Evolutionary conservation across 805 yeast genomes (phyloP).

Genomic region (Candida hispaniensis): DNA sequence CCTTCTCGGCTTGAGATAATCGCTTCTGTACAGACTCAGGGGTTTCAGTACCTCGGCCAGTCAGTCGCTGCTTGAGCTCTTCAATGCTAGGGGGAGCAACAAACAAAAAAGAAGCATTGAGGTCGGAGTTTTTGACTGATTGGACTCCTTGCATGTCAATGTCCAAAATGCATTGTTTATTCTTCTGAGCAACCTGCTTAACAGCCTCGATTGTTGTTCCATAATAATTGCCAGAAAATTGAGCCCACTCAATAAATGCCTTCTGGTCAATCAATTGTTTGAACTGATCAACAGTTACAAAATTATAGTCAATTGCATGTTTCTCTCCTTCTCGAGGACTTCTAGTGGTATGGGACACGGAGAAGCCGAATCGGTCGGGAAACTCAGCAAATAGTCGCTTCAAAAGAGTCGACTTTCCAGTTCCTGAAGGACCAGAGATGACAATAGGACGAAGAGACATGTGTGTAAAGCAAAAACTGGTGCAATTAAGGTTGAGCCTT

Average conservation of each 20-base stretch:
- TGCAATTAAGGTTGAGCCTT: too few relatives aligned
- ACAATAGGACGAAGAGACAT: slow-evolving; percentile 67
- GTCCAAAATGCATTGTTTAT: slow-evolving; percentile 81
- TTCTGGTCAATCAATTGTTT: slow-evolving; percentile 58
- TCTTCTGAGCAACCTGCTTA: slow-evolving; percentile 45
- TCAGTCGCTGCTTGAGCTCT: slow-evolving; percentile 59
- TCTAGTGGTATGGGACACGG: slow-evolving; percentile 90
- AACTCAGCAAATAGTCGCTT: slow-evolving; percentile 82
- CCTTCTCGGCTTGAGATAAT: slow-evolving; percentile 75
- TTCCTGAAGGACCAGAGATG: slow-evolving; percentile 88
- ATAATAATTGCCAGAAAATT: slow-evolving; percentile 93
- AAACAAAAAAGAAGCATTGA: slow-evolving; percentile 79
- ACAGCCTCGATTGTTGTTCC: slow-evolving; percentile 89
- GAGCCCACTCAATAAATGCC: slow-evolving; percentile 94
- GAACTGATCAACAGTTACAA: slow-evolving; percentile 70
- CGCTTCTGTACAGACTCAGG: slow-evolving; percentile 75
- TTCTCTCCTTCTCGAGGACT: slow-evolving; percentile 84
- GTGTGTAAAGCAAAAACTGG: too few relatives aligned
- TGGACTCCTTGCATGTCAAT: slow-evolving; percentile 99
- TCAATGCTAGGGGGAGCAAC: slow-evolving; percentile 90
- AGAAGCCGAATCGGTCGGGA: slow-evolving; percentile 86
- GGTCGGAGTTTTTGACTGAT: slow-evolving; percentile 69
- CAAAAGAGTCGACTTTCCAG: slow-evolving; percentile 91
- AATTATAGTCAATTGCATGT: slow-evolving; percentile 83
- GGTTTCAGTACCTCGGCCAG: slow-evolving; percentile 92